These are phyloP conservation scores for Gossypioides kirkii DNA, from an alignment of 345 rosid species.

Conservation along the genomic window DNA sequence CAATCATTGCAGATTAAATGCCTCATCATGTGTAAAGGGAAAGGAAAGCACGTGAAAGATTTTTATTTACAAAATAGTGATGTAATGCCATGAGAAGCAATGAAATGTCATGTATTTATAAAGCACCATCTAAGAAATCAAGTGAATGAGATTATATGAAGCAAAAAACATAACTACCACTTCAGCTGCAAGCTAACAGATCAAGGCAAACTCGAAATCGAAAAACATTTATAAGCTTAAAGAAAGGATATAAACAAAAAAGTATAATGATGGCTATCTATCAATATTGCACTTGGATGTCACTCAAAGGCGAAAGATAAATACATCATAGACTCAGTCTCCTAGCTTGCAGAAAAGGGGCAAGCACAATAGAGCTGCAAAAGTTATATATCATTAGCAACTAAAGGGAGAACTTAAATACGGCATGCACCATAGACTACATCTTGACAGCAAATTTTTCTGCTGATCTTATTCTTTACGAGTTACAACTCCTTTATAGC, in stretches of 20 bases:
- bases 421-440: conserved; percentile 23
- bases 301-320: background rate
- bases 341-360: background rate
- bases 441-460: conserved; percentile 58
- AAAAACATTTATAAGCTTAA: conserved; percentile 4
- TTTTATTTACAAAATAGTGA: background rate
- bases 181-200: background rate
- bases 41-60: background rate
- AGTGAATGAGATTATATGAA: background rate
- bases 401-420: conserved; percentile 1
- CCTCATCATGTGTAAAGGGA: background rate
- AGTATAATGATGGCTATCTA: background rate
- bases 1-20: background rate
- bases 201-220: background rate
- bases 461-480: conserved; percentile 63
- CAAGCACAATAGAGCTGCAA: background rate
- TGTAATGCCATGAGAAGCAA: background rate
- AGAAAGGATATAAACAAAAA: background rate
- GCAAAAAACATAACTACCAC: background rate
- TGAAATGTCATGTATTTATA: background rate
- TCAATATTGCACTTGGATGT: conserved; percentile 8
- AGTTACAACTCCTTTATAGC: conserved; percentile 65
- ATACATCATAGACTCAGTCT: background rate
- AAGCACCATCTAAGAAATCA: background rate
- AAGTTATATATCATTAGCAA: conserved; percentile 4